Percentiles rank a stretch among this genome's conserved stretches.
Conservation (phyloP, 305 asterid genomes). For the Solanum hybrid region DNA sequence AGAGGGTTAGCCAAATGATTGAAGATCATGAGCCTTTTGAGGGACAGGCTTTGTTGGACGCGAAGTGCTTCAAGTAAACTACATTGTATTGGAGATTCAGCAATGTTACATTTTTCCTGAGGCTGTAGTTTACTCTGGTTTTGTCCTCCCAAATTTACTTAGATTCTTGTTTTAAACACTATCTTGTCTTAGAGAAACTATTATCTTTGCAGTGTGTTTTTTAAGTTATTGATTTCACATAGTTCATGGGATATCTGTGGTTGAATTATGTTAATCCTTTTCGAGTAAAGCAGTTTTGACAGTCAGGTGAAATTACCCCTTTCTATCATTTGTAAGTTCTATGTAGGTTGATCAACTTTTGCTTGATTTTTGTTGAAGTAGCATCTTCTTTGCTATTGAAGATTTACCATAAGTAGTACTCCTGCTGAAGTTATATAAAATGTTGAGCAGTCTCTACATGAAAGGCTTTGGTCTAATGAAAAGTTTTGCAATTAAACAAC, state of each 20-base stretch:
- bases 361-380: background rate
- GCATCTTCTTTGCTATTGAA: background rate
- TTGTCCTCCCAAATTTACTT: slow-evolving; percentile 8
- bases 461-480: background rate
- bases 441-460: background rate
- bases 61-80: slow-evolving; percentile 81
- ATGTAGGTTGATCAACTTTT: background rate
- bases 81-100: background rate
- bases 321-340: background rate
- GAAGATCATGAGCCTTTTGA: slow-evolving; percentile 93
- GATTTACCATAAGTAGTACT: too few species aligned
- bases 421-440: background rate
- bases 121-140: slow-evolving; percentile 12
- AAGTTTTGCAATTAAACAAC: background rate
- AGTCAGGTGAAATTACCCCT: background rate
- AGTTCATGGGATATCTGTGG: too few species aligned
- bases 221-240: too few species aligned
- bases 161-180: background rate
- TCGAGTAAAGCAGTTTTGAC: background rate
- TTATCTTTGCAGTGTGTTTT: too few species aligned
- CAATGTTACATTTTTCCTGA: slow-evolving; percentile 1
- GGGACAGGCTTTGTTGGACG: slow-evolving; percentile 75
- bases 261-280: background rate
- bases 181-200: background rate
- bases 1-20: slow-evolving; percentile 80